Percentiles rank a stretch among this genome's conserved stretches.
Conservation (phyloP, 306 rosid species). For the Ziziphus jujuba region DNA sequence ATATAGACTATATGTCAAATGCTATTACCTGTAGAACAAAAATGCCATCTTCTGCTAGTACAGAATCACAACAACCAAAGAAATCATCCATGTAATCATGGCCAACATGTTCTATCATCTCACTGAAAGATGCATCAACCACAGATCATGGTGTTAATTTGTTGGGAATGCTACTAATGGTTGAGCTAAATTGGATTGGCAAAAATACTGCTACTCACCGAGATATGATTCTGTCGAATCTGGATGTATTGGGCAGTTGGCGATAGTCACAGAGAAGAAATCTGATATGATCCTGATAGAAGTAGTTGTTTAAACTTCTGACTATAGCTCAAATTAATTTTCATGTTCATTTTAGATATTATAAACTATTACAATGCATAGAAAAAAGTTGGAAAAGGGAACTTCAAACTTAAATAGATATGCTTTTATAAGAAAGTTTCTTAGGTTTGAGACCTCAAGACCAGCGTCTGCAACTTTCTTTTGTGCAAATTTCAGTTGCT, state of each 20-base stretch:
- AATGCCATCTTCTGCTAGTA: conserved; percentile 66
- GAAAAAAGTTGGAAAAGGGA: too few relatives aligned
- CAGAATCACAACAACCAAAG: conserved; percentile 74
- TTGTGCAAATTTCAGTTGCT: conserved; percentile 72
- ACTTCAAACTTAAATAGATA: too few relatives aligned
- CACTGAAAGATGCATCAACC: conserved; percentile 78
- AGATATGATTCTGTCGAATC: conserved; percentile 73
- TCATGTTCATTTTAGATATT: too few relatives aligned
- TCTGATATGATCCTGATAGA: conserved; percentile 60
- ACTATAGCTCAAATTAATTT: neutral
- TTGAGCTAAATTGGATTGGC: neutral
- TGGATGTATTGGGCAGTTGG: conserved; percentile 52
- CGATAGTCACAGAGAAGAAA: conserved; percentile 85
- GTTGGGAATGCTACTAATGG: neutral
- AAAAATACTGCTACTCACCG: conserved; percentile 57
- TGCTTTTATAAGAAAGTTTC: too few relatives aligned
- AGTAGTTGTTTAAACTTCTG: neutral
- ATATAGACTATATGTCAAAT: neutral
- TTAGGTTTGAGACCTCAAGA: conserved; percentile 65
- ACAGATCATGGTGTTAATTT: too few relatives aligned
- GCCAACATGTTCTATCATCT: conserved; percentile 85
- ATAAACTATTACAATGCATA: too few relatives aligned
- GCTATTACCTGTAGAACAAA: conserved; percentile 68
- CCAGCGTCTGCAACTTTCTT: conserved; percentile 66
- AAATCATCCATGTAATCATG: conserved; percentile 81